These are phyloP conservation scores for Fusarium neocosmosporiellum DNA, from an alignment of 2,329 filamentous ascomycete genomes.

Conservation along the genomic window DNA sequence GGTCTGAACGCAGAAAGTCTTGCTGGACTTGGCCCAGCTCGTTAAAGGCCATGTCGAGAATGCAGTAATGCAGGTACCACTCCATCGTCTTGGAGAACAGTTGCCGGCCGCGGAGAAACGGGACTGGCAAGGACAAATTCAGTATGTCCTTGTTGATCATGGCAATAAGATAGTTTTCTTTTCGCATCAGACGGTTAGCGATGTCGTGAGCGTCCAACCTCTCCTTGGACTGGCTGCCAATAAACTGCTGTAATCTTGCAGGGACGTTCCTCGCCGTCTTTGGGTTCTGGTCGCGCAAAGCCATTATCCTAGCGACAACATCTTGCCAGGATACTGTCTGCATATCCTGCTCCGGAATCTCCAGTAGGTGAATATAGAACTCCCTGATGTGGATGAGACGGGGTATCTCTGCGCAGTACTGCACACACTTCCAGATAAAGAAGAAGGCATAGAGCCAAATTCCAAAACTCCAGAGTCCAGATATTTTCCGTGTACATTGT, in stretches of 20 bases:
- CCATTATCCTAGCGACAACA: conserved; percentile 86
- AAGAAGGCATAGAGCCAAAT: conserved; percentile 89
- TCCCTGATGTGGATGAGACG: conserved; percentile 82
- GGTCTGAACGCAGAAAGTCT: conserved; percentile 85
- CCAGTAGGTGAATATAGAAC: conserved; percentile 85
- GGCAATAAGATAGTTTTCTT: conserved; percentile 96
- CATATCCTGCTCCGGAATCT: conserved; percentile 85
- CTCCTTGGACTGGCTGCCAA: conserved; percentile 91
- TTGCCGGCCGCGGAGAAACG: conserved; percentile 81
- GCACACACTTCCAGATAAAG: conserved; percentile 83
- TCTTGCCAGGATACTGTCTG: conserved; percentile 96
- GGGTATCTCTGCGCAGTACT: conserved; percentile 78
- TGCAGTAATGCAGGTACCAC: conserved; percentile 90
- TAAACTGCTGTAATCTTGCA: conserved; percentile 62
- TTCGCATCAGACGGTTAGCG: conserved; percentile 94
- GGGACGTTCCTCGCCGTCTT: conserved; percentile 73
- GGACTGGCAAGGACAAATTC: conserved; percentile 86
- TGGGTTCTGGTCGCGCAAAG: conserved; percentile 86
- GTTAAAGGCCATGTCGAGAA: conserved; percentile 95
- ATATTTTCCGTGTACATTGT: conserved; percentile 82
- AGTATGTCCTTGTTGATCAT: conserved; percentile 97
- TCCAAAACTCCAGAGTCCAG: conserved; percentile 78
- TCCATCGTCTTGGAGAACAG: conserved; percentile 90
- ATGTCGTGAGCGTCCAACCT: conserved; percentile 96
- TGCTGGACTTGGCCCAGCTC: conserved; percentile 87